Evolutionary conservation across 352 stramenopile genomes (phyloP).

Genomic region (Pythium diclinum): DNA sequence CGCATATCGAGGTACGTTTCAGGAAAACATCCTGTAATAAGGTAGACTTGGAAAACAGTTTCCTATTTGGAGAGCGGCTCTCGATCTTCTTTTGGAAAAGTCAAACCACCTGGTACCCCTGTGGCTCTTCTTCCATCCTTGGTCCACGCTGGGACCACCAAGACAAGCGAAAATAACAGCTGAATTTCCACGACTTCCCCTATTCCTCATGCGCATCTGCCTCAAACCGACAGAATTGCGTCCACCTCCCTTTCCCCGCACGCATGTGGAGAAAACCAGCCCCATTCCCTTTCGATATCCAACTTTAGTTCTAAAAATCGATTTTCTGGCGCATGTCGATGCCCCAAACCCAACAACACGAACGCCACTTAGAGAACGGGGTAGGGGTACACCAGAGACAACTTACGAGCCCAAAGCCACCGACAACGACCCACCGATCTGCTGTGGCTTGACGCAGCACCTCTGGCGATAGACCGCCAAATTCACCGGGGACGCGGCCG

Average conservation of each 20-base stretch:
- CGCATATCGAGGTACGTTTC: not conserved
- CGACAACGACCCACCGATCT: not conserved
- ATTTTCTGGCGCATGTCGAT: conserved; percentile 2
- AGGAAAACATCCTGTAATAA: not conserved
- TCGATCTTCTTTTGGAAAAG: too few relatives aligned
- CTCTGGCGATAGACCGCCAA: conserved; percentile 2
- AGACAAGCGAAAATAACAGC: not conserved
- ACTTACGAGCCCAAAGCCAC: conserved; percentile 5
- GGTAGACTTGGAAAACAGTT: not conserved
- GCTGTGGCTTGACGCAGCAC: not conserved
- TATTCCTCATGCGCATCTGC: not conserved
- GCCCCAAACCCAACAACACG: not conserved
- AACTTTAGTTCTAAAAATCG: conserved; percentile 6
- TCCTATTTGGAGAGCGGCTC: too few relatives aligned
- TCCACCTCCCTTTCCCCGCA: not conserved
- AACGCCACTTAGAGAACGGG: conserved; percentile 15
- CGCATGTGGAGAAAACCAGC: not conserved
- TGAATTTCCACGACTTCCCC: not conserved
- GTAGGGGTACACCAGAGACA: conserved; percentile 24
- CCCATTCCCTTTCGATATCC: not conserved
- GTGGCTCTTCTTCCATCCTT: too few relatives aligned
- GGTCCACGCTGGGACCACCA: not conserved
- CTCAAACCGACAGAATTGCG: not conserved
- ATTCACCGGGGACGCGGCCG: conserved; percentile 15
- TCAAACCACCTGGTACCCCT: too few relatives aligned